Evolutionary conservation across 495 filamentous ascomycete species (phyloP), one percentile per base, ranked within the genome.

Genomic region (Trichoderma erinaceum): DNA sequence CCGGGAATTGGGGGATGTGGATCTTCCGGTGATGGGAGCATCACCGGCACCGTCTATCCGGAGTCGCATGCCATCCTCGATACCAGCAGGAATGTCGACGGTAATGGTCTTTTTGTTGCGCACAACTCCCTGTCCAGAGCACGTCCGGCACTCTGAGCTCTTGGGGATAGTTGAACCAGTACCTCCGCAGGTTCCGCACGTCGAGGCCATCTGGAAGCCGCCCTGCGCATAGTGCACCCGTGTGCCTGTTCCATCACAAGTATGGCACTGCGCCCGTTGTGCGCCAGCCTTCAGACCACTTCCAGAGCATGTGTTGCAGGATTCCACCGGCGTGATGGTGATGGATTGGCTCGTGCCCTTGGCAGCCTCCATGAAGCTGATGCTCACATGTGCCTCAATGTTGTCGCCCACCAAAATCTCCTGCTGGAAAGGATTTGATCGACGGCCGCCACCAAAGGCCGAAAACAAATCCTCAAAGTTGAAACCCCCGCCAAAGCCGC

Each of bases 401-500:
- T 95, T 90, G 64, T 97, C 91, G 56, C 95, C 95, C 35, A 96
- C 87, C 69, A 94, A 70, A 35, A 94, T 84, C 74, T 92, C 77
- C 70, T 91, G 88, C 70, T 88, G 83, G 78, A 94, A 95, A 10
- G 88, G 87, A 21, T 77, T 79, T 27, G 77, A 74, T 7, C 83
- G 72, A 18, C 88, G 82, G 16, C 85, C 78, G 67, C 89, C 90
- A 13, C 87, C 83, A 72, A 97, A 97, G 5, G 91, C 92, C 66
- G 89, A 89, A 74, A 99, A 98, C 6, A 98, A 80, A 80, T 98
- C 95, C 71, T 98, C 95, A 69, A 99, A 96, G 73, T 92, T 92
- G 80, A 97, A 92, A 69, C 94, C 91, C 0, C 85, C 79, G 6
- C 88, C 86, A 75, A 93, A 95, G 1, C 74, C 86, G 75, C 77